Base-by-base conservation (phyloP, 75 land plant genomes). In the Cupressus sempervirens region DNA sequence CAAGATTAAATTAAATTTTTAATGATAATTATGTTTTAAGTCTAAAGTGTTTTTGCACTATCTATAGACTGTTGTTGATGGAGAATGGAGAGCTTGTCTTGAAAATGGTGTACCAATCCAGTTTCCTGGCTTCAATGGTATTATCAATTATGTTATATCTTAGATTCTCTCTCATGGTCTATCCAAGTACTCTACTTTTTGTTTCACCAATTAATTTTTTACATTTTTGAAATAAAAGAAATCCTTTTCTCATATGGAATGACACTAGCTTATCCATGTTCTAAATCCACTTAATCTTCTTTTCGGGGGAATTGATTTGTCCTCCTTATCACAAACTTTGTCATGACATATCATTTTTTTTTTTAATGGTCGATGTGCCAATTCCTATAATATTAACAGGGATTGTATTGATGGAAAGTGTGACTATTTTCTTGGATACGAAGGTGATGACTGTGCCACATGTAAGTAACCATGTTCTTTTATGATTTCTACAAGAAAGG, bases 61-160 rank as follows among this genome's bases (percentile, higher is more conserved):
- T 62, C 67, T 84, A 52, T 85, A 98, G 99, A 95, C 96, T 89
- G 93, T 97, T 87, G 99, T 98, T 73, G 99, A 98, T 94, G 95
- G 98, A 53, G 82, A 90, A 3, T 98, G 99, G 99, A 96, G 91
- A 88, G 86, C 83, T n/a, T 98, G 99, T 77, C 99, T 95, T 84
- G 93, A 89, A 86, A 90, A 86, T 85, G 99, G 99, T 86, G 99
- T 98, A 36, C 89, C 95, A 30, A 62, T 98, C 77, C 92, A 93
- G 77, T 98, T 94, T 83, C 90, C 93, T 48, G 96, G 98, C 54
- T 98, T 98, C 62, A 98, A 98, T 13, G n/a, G n/a, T n/a, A n/a
- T n/a, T n/a, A n/a, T n/a, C n/a, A n/a, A n/a, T n/a, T n/a, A n/a
- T n/a, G n/a, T n/a, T n/a, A n/a, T n/a, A n/a, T n/a, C n/a, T n/a